phyloP scores from a whole-genome alignment of 2,329 filamentous ascomycete species.

The Cladophialophora psammophila region DNA sequence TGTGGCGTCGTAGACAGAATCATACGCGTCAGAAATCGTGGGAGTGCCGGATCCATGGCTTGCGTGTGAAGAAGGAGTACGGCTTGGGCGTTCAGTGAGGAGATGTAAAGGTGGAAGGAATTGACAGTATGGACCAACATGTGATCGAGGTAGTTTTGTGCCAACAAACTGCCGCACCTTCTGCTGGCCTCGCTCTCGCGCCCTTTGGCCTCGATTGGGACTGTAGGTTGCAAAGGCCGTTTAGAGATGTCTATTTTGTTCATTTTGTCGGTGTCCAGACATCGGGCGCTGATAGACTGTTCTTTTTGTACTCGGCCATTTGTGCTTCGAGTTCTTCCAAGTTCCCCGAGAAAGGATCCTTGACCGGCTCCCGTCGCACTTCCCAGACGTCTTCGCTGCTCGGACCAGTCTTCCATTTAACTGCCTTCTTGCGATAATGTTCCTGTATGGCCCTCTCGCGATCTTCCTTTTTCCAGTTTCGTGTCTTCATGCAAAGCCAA shows the following conservation, averaged over 20 bases:
- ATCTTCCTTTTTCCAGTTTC: constrained; percentile 65
- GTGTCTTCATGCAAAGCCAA: constrained; percentile 95
- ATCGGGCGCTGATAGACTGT: constrained; percentile 40
- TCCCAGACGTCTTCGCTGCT: constrained; percentile 94
- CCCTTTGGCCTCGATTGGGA: not conserved
- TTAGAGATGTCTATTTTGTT: constrained; percentile 6
- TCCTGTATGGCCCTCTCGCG: constrained; percentile 68
- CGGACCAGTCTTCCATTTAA: constrained; percentile 70
- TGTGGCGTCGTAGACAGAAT: constrained; percentile 25
- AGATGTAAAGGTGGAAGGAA: not conserved
- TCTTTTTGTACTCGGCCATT: constrained; percentile 53
- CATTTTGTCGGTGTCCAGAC: constrained; percentile 28
- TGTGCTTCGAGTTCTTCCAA: constrained; percentile 52
- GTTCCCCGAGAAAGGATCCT: constrained; percentile 56
- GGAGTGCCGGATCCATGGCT: constrained; percentile 26
- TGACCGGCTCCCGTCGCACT: constrained; percentile 69
- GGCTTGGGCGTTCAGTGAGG: not conserved
- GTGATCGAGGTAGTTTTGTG: not conserved
- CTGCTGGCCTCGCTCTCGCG: not conserved
- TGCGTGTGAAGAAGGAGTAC: not conserved
- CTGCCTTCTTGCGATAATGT: constrained; percentile 71
- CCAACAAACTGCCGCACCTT: constrained; percentile 15
- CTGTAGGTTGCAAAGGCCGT: not conserved
- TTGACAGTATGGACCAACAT: not conserved
- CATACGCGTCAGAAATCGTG: constrained; percentile 15